A percentile compares a stretch with the other conserved stretches of the same genome.
Conservation (phyloP, 345 rosid species). For the Arabis hirsuta region DNA sequence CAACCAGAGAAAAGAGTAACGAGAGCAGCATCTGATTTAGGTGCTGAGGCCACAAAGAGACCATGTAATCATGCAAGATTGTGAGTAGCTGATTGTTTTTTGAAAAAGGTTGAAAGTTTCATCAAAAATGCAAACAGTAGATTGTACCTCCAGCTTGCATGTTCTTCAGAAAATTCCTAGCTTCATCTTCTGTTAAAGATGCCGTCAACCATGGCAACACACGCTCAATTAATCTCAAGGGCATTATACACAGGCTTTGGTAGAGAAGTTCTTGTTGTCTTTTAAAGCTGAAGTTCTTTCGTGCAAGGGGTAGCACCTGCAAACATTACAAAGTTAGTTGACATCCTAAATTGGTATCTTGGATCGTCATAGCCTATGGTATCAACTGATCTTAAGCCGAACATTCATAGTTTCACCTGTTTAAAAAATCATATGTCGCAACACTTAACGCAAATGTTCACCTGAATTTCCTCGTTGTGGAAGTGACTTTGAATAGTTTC, state of each 20-base stretch:
- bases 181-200: conserved; percentile 70
- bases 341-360: conserved; percentile 32
- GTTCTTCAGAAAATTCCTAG: conserved; percentile 68
- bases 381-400: conserved; percentile 30
- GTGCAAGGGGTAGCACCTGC: conserved; percentile 89
- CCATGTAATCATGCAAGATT: conserved; percentile 23
- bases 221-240: conserved; percentile 83
- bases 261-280: conserved; percentile 81
- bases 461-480: conserved; percentile 85
- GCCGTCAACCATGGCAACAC: conserved; percentile 90
- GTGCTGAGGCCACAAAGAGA: conserved; percentile 59
- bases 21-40: conserved; percentile 63
- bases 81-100: conserved; percentile 21
- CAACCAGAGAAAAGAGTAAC: conserved; percentile 91
- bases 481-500: conserved; percentile 78
- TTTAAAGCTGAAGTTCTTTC: conserved; percentile 69
- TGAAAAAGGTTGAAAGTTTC: conserved; percentile 19
- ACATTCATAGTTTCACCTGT: conserved; percentile 33
- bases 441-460: conserved; percentile 41
- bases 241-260: conserved; percentile 88
- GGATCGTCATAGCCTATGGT: conserved; percentile 25
- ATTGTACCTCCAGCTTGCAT: conserved; percentile 76
- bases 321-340: conserved; percentile 33
- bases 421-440: conserved; percentile 32
- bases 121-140: conserved; percentile 23